Conservation (phyloP, 2,329 filamentous ascomycete genomes). For the Podosphaera leucotricha region DNA sequence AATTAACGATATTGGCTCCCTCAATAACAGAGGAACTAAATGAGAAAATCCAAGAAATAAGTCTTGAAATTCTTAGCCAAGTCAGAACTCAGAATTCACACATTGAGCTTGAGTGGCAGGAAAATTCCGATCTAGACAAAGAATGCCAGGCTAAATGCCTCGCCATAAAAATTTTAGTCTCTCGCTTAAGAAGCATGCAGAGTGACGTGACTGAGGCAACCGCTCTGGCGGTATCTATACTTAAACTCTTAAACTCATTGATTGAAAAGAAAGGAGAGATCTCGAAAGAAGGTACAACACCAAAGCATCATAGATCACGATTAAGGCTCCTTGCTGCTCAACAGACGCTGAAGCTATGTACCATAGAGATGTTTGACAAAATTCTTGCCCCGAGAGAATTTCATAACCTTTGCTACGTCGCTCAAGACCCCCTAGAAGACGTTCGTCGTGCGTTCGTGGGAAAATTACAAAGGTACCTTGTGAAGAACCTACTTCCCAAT, state of each 20-base stretch:
- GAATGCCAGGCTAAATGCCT: constrained; percentile 66
- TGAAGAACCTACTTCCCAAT: constrained; percentile 40
- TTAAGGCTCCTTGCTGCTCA: constrained; percentile 64
- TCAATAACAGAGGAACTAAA: constrained; percentile 48
- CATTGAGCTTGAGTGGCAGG: constrained; percentile 39
- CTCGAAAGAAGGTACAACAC: constrained; percentile 51
- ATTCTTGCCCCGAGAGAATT: constrained; percentile 52
- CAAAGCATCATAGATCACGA: constrained; percentile 54
- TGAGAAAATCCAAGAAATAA: constrained; percentile 57
- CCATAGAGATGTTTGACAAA: constrained; percentile 50
- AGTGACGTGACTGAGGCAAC: constrained; percentile 28
- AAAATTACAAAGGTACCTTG: constrained; percentile 78
- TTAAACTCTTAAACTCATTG: constrained; percentile 56
- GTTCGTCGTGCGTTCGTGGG: constrained; percentile 62
- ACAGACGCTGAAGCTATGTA: constrained; percentile 63
- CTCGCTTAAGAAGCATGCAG: constrained; percentile 44
- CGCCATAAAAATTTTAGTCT: constrained; percentile 67
- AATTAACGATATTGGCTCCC: constrained; percentile 53
- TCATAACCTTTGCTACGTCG: constrained; percentile 55
- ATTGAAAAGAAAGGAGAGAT: constrained; percentile 59
- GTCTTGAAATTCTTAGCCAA: constrained; percentile 49
- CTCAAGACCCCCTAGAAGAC: constrained; percentile 50
- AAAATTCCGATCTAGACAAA: constrained; percentile 45
- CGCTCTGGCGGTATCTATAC: constrained; percentile 41
- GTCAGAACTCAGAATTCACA: constrained; percentile 38